Evolutionary conservation across 1,139 yeast species (phyloP).

Genomic region (Neolecta irregularis): DNA sequence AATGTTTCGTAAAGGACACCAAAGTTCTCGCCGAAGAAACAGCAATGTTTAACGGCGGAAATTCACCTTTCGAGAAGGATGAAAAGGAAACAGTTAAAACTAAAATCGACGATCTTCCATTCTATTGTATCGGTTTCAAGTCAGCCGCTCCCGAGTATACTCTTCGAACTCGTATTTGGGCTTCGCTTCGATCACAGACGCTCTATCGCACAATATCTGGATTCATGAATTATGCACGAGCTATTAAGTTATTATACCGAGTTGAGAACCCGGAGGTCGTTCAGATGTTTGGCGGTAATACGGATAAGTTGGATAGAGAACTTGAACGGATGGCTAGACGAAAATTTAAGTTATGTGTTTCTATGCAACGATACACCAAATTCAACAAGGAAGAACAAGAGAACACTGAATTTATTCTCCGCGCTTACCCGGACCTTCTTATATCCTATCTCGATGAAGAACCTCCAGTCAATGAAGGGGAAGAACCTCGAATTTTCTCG

Average conservation of each 20-base stretch:
- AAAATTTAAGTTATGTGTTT: slow-evolving; percentile 90
- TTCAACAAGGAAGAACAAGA: slow-evolving; percentile 96
- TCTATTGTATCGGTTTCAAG: slow-evolving; percentile 97
- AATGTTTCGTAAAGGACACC: slow-evolving; percentile 95
- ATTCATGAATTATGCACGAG: slow-evolving; percentile 97
- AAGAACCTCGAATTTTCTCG: slow-evolving; percentile 92
- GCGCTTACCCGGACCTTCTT: slow-evolving; percentile 97
- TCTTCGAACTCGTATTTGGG: slow-evolving; percentile 97
- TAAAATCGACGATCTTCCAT: slow-evolving; percentile 92
- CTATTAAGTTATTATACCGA: slow-evolving; percentile 89
- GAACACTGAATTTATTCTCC: slow-evolving; percentile 90
- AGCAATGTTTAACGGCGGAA: slow-evolving; percentile 56
- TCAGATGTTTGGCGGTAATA: slow-evolving; percentile 95
- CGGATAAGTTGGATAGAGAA: slow-evolving; percentile 86
- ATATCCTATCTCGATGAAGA: slow-evolving; percentile 97
- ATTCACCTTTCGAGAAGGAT: slow-evolving; percentile 35
- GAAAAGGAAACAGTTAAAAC: slow-evolving; percentile 59
- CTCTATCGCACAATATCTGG: slow-evolving; percentile 97
- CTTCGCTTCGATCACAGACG: slow-evolving; percentile 94
- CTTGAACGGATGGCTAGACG: slow-evolving; percentile 98
- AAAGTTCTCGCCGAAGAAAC: slow-evolving; percentile 97
- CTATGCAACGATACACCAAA: slow-evolving; percentile 96
- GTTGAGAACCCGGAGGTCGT: slow-evolving; percentile 98
- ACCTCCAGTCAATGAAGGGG: slow-evolving; percentile 78
- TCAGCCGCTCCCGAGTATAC: slow-evolving; percentile 99